Base-by-base conservation (phyloP, 495 filamentous ascomycete species). In the Penicillium cataractarum region DNA sequence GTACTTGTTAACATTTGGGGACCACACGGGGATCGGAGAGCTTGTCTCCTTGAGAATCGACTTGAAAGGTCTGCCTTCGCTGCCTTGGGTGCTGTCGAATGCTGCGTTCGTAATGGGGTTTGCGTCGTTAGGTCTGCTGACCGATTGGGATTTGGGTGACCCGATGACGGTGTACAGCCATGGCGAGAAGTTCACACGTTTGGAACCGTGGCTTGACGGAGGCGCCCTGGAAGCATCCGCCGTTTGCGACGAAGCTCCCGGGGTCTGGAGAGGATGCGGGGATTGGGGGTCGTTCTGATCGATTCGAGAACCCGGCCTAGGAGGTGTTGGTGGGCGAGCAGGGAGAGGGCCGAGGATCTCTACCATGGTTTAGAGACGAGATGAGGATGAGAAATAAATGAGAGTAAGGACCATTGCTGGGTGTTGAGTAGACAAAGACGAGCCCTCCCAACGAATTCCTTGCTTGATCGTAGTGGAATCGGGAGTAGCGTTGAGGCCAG, bases 31-130 rank as follows among this genome's bases (percentile, higher is more conserved):
- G 65, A 80, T 71, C 60, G 76, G 70, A 2, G 78, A 82, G 62
- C 78, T 82, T 29, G 74, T 80, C 21, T 82, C 70, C 74, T 98
- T 99, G 51, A 99, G 83, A 58, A 99, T 97, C 2, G 93, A 94
- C 69, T 94, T 97, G 40, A 54, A 68, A 6, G 66, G 66, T 24
- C 61, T 40, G 19, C 24, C 48, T 9, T 42, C 58, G 9, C 33
- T 42, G 37, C 19, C 12, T n/a, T 9, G 49, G 0, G 58, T 48
- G 21, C 50, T 52, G 10, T 31, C 37, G 13, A 26, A 4, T 40
- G 44, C 26, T 21, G 55, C 3, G 49, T 54, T 61, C 22, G 54
- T 48, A 26, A 86, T 66, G 13, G 90, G 86, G 69, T 88, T 92
- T 35, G 80, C 81, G 54, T 88, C 83, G 67, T 87, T 90, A 39